Evolutionary conservation across 805 yeast genomes (phyloP), one percentile per base, ranked within the genome.

Genomic region (Cyberlindnera euphorbiiphila): DNA sequence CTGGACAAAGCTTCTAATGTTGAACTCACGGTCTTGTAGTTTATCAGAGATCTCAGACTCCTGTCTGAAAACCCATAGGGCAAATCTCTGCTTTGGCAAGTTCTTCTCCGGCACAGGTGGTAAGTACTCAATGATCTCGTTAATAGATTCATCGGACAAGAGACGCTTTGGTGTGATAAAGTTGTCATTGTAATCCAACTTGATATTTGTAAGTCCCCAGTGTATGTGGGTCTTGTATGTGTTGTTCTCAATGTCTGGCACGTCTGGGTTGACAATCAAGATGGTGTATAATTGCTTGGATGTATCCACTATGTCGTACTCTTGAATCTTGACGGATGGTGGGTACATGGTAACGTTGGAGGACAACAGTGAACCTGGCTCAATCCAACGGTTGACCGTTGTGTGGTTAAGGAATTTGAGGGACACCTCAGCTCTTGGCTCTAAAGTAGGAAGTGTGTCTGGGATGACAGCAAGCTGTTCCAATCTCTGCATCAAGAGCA

Each of bases 21-120:
- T 76, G 56, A 91, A 91, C 38, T 65, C 57, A 46, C 79, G 61
- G 24, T 57, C 53, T 13, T 56, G 33, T 3, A 54, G 39, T 10
- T 54, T 45, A 29, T 34, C 32, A 23, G 46, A 15, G 13, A 56
- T 49, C 22, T 34, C 32, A 18, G 58, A 26, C 4, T 59, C 42
- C 62, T 93, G 98, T 62, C 88, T 79, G 60, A 87, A 83, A 4
- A 88, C 94, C 96, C 97, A 89, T 29, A 86, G 75, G 35, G 85
- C 78, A 38, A 84, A 79, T 62, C 98, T 76, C 61, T 91, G 96
- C 22, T 69, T 68, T 28, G 85, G 87, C 4, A 82, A 70, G 60
- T 93, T 93, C 66, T 85, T 85, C 57, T 91, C 97, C 9, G 97
- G 96, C 19, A 74, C 74, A 30, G 96, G 85, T 18, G 98, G 96